Evolutionary conservation across 2,329 filamentous ascomycete genomes (phyloP), one percentile per base, ranked within the genome.

Genomic region (Alternaria ethzedia): DNA sequence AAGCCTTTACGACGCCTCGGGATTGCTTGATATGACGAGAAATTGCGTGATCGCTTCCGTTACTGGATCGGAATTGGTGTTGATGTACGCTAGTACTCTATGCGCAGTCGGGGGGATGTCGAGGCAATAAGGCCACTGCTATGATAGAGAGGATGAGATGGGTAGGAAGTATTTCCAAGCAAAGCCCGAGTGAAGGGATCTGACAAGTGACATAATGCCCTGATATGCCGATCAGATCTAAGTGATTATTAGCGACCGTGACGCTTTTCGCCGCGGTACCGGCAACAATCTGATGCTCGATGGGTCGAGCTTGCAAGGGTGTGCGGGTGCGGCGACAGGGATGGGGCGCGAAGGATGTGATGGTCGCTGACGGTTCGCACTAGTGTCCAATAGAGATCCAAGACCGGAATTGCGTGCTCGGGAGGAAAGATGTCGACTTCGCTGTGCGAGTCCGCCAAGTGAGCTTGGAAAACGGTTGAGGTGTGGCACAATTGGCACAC

Each of bases 351-450:
- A 64, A 70, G 62, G 65, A 61, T 68, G 66, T 67, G 64, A 67
- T 69, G 66, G 66, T 56, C 51, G 61, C 63, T 63, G 63, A 59
- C 62, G 52, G 59, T 49, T 63, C 54, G 54, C 26, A 54, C 55
- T 58, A 56, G 57, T 50, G 55, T 36, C 76, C 76, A 76, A 78
- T 76, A 41, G 54, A 17, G 43, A 51, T 54, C 23, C 20, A 51
- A 30, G 9, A 9, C 57, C 49, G n/a, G 55, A 60, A 78, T 78
- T 75, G 76, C 76, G 76, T 78, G 76, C 76, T 78, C 71, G 66
- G 64, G 56, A 62, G 61, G 54, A 63, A 46, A 67, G 70, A 78
- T 78, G 76, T 78, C 75, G 76, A 56, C 45, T 63, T 63, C 57
- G 25, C 50, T 49, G 25, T 60, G 50, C 25, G 20, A 44, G 49